These are phyloP conservation scores for Erysimum cheiri DNA, from an alignment of 441 rosid species.

Conservation along the genomic window DNA sequence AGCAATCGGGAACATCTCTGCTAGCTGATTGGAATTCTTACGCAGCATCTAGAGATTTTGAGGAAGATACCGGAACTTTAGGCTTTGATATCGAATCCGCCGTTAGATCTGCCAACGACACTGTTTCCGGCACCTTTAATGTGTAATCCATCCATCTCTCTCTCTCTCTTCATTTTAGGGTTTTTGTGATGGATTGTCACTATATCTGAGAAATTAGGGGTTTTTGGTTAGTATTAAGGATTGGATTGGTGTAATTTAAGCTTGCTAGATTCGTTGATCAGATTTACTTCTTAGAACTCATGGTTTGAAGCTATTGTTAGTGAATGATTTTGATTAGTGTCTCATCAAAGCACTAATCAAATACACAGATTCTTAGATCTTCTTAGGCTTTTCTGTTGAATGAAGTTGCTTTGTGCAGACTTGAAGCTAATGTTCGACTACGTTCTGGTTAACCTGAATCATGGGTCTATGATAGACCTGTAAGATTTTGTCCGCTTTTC, in stretches of 20 bases:
- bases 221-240: not conserved
- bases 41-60: conserved; percentile 61
- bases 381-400: not conserved
- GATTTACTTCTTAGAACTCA: not conserved
- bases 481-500: not conserved
- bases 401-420: conserved; percentile 7
- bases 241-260: not conserved
- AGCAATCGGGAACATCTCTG: conserved; percentile 56
- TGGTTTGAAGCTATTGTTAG: not conserved
- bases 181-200: not conserved
- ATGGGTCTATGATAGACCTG: not conserved
- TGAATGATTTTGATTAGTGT: not conserved
- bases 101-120: conserved; percentile 78
- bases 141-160: conserved; percentile 58
- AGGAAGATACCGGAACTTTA: conserved; percentile 45
- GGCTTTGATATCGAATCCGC: conserved; percentile 93
- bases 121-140: conserved; percentile 79
- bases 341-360: not conserved
- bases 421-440: not conserved
- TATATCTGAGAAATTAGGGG: not conserved
- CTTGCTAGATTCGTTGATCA: conserved; percentile 18
- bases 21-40: conserved; percentile 88
- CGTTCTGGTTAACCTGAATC: not conserved
- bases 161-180: not conserved
- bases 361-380: not conserved